These are phyloP conservation scores for Fusarium foetens DNA, from an alignment of 2,329 filamentous ascomycete genomes.

Conservation along the genomic window DNA sequence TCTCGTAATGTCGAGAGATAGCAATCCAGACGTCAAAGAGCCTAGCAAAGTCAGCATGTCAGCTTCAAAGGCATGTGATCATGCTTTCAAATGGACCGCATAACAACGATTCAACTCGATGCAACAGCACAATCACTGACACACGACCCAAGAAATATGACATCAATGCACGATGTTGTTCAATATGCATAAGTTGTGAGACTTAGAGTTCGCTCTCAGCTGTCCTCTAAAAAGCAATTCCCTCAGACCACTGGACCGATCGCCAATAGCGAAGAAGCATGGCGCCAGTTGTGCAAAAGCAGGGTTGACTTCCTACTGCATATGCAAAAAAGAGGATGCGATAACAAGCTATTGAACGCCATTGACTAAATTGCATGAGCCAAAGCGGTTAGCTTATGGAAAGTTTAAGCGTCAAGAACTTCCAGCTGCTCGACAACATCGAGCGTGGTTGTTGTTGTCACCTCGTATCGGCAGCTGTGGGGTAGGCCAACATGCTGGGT, in stretches of 20 bases:
- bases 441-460: conserved; percentile 14
- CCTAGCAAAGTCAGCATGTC: conserved; percentile 23
- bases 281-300: conserved; percentile 10
- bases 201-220: conserved; percentile 22
- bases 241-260: neutral
- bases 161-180: neutral
- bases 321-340: conserved; percentile 17
- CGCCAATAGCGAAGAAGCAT: conserved; percentile 16
- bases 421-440: conserved; percentile 12
- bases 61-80: conserved; percentile 14
- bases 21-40: neutral
- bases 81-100: conserved; percentile 6
- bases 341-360: conserved; percentile 19
- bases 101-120: conserved; percentile 6
- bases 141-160: neutral
- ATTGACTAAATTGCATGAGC: conserved; percentile 3
- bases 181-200: conserved; percentile 26
- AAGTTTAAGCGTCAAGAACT: conserved; percentile 14
- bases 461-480: conserved; percentile 32
- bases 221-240: conserved; percentile 4
- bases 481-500: conserved; percentile 28
- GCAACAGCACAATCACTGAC: conserved; percentile 15
- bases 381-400: conserved; percentile 21
- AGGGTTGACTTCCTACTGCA: neutral
- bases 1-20: neutral